phyloP scores from a whole-genome alignment of 306 rosid genomes.

The Lathyrus aphaca region DNA sequence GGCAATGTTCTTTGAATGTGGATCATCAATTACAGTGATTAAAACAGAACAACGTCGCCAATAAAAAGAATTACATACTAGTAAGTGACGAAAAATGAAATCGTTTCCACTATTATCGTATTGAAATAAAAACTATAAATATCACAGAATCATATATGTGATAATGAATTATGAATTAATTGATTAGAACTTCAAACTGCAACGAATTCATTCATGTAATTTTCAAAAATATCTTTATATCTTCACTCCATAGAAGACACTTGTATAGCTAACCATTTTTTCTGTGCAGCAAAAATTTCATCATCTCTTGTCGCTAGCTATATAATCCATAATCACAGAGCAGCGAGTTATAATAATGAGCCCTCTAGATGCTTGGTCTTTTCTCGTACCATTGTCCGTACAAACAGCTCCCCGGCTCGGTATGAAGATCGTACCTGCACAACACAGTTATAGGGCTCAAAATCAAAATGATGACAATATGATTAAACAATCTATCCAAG shows the following conservation, averaged over 20 bases:
- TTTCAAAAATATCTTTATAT: slow-evolving; percentile 9
- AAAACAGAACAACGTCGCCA: no score
- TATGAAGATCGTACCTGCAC: slow-evolving; percentile 91
- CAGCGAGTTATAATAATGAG: slow-evolving; percentile 27
- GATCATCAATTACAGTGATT: no score
- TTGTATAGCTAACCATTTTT: slow-evolving; percentile 27
- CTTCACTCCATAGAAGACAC: background rate
- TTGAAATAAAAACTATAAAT: background rate
- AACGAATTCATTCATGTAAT: background rate
- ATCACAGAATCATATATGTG: background rate
- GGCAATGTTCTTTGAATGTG: no score
- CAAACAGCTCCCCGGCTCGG: slow-evolving; percentile 96
- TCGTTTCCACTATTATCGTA: background rate
- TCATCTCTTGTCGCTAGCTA: slow-evolving; percentile 9
- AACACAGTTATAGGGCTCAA: background rate
- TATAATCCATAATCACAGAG: slow-evolving; percentile 23
- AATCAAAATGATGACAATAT: background rate
- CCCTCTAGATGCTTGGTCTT: slow-evolving; percentile 43
- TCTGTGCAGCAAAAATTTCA: slow-evolving; percentile 30
- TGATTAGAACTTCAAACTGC: slow-evolving; percentile 10
- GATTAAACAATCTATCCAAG: slow-evolving; percentile 8
- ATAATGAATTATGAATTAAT: background rate
- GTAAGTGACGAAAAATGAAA: background rate
- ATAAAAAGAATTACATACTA: no score
- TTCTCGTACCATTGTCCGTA: slow-evolving; percentile 79